phyloP scores from a whole-genome alignment of 106 monocot genomes.

The Narthecium ossifragum region DNA sequence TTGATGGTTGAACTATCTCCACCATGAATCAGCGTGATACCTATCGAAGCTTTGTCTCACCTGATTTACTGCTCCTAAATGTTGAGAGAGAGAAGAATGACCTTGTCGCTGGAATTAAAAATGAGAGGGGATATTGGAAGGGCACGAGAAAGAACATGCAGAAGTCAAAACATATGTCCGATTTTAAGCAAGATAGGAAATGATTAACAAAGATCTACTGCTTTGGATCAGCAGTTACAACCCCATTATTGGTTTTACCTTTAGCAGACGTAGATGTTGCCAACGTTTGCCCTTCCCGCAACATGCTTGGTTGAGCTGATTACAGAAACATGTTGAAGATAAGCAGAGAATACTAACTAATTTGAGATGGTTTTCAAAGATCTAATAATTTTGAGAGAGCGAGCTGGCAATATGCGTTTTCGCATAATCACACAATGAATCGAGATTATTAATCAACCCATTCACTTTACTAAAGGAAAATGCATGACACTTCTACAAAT shows the following conservation, averaged over 20 bases:
- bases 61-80: constrained; percentile 85
- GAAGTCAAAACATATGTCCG: too few relatives aligned
- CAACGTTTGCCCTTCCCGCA: constrained; percentile 33
- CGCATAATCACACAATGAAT: too few relatives aligned
- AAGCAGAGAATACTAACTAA: too few relatives aligned
- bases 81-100: constrained; percentile 96
- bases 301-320: constrained; percentile 34
- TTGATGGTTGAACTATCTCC: constrained; percentile 1
- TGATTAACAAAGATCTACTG: too few relatives aligned
- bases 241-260: constrained; percentile 30
- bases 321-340: background rate
- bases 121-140: background rate
- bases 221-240: too few relatives aligned
- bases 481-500: too few relatives aligned
- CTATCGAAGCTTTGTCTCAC: constrained; percentile 53
- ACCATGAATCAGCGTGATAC: constrained; percentile 1
- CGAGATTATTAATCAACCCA: too few relatives aligned
- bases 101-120: constrained; percentile 36
- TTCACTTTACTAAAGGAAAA: too few relatives aligned
- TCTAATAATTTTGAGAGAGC: too few relatives aligned
- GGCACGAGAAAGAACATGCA: background rate
- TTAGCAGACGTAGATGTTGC: constrained; percentile 35
- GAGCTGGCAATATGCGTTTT: too few relatives aligned
- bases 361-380: too few relatives aligned
- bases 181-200: too few relatives aligned